Percentiles rank a stretch among this genome's conserved stretches.
These are phyloP conservation scores for Aspergillus ibericus DNA, from an alignment of 2,329 filamentous ascomycete genomes.

Conservation along the genomic window DNA sequence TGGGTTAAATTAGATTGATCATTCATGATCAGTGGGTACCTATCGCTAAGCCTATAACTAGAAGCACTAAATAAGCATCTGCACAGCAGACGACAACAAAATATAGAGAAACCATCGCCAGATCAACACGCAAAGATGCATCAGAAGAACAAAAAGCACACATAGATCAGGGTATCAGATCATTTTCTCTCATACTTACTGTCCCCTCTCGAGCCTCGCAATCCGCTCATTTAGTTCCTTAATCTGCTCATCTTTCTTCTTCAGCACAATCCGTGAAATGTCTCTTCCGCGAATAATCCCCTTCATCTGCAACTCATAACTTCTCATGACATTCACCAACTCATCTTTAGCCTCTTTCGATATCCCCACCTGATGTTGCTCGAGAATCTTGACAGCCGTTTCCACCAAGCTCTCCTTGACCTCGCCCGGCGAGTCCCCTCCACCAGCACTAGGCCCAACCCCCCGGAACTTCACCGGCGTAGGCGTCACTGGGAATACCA, in stretches of 20 bases:
- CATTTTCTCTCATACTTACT: slow-evolving; percentile 48
- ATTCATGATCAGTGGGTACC: background rate
- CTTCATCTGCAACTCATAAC: slow-evolving; percentile 58
- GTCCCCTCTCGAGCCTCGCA: slow-evolving; percentile 56
- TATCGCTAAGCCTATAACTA: background rate
- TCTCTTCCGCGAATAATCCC: slow-evolving; percentile 67
- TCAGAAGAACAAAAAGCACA: background rate
- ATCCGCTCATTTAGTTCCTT: slow-evolving; percentile 67
- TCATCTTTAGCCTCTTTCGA: slow-evolving; percentile 36
- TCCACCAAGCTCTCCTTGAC: slow-evolving; percentile 11
- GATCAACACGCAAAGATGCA: background rate
- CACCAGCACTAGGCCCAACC: slow-evolving; percentile 21
- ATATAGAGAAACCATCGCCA: background rate
- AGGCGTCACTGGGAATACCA: slow-evolving; percentile 34
- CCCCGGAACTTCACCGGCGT: slow-evolving; percentile 33
- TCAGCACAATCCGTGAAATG: slow-evolving; percentile 61
- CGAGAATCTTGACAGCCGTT: slow-evolving; percentile 34
- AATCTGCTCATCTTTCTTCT: slow-evolving; percentile 64
- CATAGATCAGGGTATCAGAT: slow-evolving; percentile 1
- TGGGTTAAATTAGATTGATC: too few species aligned
- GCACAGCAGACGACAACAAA: background rate
- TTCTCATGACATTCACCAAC: slow-evolving; percentile 50
- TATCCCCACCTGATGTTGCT: slow-evolving; percentile 35
- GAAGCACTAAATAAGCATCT: background rate
- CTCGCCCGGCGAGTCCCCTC: slow-evolving; percentile 18